Base-by-base conservation (phyloP, 768 basidiomycete species). In the Boletus rubropictus region DNA sequence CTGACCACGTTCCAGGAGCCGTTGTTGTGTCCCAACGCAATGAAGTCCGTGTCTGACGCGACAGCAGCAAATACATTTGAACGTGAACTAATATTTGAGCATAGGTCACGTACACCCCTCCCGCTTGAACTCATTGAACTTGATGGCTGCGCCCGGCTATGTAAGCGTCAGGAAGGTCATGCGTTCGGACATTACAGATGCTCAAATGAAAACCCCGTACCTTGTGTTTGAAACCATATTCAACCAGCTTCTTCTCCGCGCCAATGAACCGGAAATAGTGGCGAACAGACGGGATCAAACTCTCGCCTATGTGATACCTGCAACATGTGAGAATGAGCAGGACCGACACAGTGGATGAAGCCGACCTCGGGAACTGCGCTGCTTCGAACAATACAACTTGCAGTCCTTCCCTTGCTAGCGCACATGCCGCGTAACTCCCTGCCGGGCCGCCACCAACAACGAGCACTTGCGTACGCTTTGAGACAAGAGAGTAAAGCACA, bases 401-500 rank as follows among this genome's bases (percentile, higher is more conserved):
- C 38, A 78, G 55, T 4, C 80, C 79, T 56, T 83, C 81, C n/a
- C 73, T 64, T 9, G 77, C 76, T 5, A 83, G 71, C 24, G 69
- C 72, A 5, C 77, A 61, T 2, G 81, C 78, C n/a, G 78, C 65
- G 49, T 75, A 82, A 51, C 72, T 73, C 24, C 81, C 81, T 7
- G 71, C 76, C 1, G 81, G 81, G 14, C 81, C 81, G 40, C 81
- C 81, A 8, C 81, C 81, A 11, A 82, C 63, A 27, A 83, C 74
- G 33, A 78, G 72, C 9, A 65, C 57, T 25, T 65, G 61, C 0
- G 56, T 29, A 12, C 55, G 65, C 64, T 65, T 39, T 20, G 29
- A 22, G 37, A 29, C 3, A 11, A 21, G 5, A n/a, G 32, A 9
- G 44, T 48, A 10, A 48, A 29, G 3, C 21, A 37, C 10, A 7